Evolutionary conservation across 352 stramenopile genomes (phyloP).

Genomic region (Blastocystis hominis): DNA sequence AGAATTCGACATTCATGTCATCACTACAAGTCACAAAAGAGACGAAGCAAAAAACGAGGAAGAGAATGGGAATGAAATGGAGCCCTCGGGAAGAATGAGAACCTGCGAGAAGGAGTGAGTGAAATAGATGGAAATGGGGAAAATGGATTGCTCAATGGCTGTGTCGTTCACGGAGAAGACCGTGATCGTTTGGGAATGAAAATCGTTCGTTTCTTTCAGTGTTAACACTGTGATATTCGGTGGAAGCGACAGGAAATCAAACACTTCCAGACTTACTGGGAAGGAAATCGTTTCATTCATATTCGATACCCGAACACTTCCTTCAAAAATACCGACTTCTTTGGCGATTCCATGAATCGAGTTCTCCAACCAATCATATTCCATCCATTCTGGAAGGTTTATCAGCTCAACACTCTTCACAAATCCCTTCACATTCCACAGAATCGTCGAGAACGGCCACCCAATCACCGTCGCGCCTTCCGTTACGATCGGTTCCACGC

Average conservation of each 20-base stretch:
- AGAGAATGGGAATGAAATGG: not conserved
- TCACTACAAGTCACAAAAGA: not conserved
- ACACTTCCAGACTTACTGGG: not conserved
- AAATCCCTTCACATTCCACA: conserved; percentile 20
- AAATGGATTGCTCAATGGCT: not conserved
- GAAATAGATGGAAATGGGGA: not conserved
- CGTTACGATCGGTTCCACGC: not conserved
- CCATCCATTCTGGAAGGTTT: not conserved
- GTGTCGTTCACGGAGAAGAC: not conserved
- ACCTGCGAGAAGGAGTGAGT: not conserved
- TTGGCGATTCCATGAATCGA: not conserved
- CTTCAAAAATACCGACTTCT: not conserved
- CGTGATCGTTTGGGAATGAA: not conserved
- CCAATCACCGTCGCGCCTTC: not conserved
- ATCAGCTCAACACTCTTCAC: not conserved
- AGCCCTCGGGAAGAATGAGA: not conserved
- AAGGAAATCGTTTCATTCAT: not conserved
- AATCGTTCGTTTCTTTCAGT: not conserved
- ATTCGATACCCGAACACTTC: not conserved
- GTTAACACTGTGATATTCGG: not conserved
- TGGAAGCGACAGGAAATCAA: not conserved
- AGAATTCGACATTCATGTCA: not conserved
- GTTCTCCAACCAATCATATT: conserved; percentile 16
- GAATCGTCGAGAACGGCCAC: not conserved
- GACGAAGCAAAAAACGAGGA: not conserved